phyloP scores from a whole-genome alignment of 2,329 filamentous ascomycete genomes.

The Dryadomyces quercus-mongolicae region DNA sequence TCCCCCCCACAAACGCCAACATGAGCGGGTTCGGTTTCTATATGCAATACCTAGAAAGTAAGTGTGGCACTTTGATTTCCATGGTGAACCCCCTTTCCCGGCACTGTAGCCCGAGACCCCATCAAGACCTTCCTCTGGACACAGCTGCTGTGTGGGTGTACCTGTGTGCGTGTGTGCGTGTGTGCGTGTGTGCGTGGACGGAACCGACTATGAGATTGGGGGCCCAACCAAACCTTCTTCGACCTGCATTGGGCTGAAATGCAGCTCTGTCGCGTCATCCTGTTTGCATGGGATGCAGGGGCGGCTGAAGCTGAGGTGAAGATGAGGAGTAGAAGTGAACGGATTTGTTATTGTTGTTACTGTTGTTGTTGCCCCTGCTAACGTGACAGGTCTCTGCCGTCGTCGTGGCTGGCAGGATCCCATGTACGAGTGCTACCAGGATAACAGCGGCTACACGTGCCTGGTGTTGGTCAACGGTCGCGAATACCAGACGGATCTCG shows the following conservation, averaged over 20 bases:
- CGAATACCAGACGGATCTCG: constrained; percentile 84
- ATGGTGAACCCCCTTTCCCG: too few relatives aligned
- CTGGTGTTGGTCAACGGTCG: constrained; percentile 91
- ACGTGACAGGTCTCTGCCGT: constrained; percentile 67
- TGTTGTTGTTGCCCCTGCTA: too few relatives aligned
- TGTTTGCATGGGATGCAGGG: constrained; percentile 3
- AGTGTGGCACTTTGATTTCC: constrained; percentile 42
- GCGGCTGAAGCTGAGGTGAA: background rate
- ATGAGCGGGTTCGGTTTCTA: constrained; percentile 52
- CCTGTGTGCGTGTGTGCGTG: background rate
- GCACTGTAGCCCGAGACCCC: too few relatives aligned
- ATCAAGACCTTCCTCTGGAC: background rate
- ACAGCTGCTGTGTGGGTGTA: background rate
- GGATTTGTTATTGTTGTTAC: too few relatives aligned
- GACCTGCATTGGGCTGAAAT: constrained; percentile 21
- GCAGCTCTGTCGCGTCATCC: constrained; percentile 19
- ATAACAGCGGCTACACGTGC: constrained; percentile 68
- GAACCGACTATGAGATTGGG: background rate
- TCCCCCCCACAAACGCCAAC: constrained; percentile 14
- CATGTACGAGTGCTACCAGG: constrained; percentile 71
- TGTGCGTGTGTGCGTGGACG: background rate
- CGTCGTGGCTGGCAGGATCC: constrained; percentile 91
- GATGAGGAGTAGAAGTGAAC: too few relatives aligned
- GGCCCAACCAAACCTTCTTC: background rate
- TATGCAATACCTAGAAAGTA: constrained; percentile 65